These are phyloP conservation scores for Fraxinus quadrangulata DNA, from an alignment of 257 asterid species.

Conservation along the genomic window DNA sequence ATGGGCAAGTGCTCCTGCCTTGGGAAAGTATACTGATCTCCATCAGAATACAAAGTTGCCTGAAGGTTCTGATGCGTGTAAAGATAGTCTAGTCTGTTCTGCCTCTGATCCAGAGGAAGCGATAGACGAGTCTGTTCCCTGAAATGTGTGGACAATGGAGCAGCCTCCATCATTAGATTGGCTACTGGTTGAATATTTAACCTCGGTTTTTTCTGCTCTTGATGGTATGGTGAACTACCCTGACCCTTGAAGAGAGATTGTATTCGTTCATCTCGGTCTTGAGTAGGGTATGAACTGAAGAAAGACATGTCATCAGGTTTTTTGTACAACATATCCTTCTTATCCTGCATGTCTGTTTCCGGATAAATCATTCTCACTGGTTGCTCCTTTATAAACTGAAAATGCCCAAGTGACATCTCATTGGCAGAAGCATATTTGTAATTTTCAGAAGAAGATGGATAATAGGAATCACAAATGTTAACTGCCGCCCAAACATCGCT, in stretches of 20 bases:
- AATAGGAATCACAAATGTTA: constrained; percentile 54
- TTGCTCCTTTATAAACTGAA: constrained; percentile 54
- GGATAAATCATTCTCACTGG: constrained; percentile 41
- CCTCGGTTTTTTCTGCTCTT: constrained; percentile 52
- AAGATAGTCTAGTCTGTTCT: constrained; percentile 58
- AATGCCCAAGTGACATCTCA: constrained; percentile 58
- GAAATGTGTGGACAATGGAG: constrained; percentile 55
- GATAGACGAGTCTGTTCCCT: constrained; percentile 57
- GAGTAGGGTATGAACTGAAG: constrained; percentile 51
- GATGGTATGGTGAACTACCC: constrained; percentile 50
- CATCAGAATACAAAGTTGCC: constrained; percentile 45
- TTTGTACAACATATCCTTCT: constrained; percentile 49
- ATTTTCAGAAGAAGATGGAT: constrained; percentile 44
- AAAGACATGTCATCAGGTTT: constrained; percentile 47
- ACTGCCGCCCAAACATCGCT: constrained; percentile 65
- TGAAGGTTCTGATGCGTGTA: constrained; percentile 53
- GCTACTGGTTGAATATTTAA: constrained; percentile 52
- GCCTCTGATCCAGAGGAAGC: constrained; percentile 55
- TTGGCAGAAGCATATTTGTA: constrained; percentile 52
- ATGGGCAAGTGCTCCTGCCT: constrained; percentile 50
- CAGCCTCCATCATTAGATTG: constrained; percentile 49
- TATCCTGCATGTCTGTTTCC: constrained; percentile 44
- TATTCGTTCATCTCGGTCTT: constrained; percentile 57
- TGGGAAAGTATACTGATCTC: constrained; percentile 49
- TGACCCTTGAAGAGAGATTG: constrained; percentile 62